Conservation (phyloP, 1,284 basidiomycete genomes). For the Cryptococcus sp. region DNA sequence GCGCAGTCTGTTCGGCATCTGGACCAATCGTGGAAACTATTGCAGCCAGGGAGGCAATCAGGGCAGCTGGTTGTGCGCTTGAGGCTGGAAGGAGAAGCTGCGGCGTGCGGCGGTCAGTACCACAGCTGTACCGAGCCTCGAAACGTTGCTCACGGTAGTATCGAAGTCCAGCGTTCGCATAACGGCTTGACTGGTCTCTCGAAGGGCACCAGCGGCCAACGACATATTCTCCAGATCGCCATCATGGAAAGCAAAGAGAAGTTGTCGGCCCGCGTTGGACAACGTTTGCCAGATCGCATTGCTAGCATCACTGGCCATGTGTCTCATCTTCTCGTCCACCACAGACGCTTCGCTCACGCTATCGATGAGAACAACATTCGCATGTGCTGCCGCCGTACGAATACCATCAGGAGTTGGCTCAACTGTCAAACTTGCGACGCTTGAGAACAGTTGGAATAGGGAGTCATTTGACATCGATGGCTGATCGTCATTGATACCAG, state of each 20-base stretch:
- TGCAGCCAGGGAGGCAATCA: slow-evolving; percentile 33
- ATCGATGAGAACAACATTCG: slow-evolving; percentile 29
- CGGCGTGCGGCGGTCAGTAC: not conserved
- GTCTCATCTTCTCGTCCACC: slow-evolving; percentile 3
- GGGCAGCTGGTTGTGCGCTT: slow-evolving; percentile 28
- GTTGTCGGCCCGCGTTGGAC: slow-evolving; percentile 39
- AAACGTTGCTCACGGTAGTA: slow-evolving; percentile 19
- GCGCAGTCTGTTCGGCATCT: slow-evolving; percentile 38
- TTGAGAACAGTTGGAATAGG: slow-evolving; percentile 23
- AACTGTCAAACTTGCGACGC: slow-evolving; percentile 32
- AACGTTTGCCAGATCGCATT: slow-evolving; percentile 37
- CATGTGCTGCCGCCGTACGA: slow-evolving; percentile 29
- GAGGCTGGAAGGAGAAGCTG: slow-evolving; percentile 27
- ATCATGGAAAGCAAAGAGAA: slow-evolving; percentile 40
- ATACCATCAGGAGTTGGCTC: slow-evolving; percentile 29
- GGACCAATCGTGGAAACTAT: slow-evolving; percentile 32
- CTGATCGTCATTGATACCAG: slow-evolving; percentile 15
- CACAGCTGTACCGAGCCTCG: not conserved
- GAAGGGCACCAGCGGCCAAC: slow-evolving; percentile 30
- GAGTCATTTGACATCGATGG: slow-evolving; percentile 18
- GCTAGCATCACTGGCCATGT: slow-evolving; percentile 3
- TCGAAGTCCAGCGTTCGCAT: slow-evolving; percentile 17
- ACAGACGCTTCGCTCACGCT: slow-evolving; percentile 6
- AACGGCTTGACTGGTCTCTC: slow-evolving; percentile 26
- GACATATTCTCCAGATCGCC: slow-evolving; percentile 37